Evolutionary conservation across 768 basidiomycete species (phyloP), one percentile per base, ranked within the genome.

Genomic region (Lentinula aciculospora): DNA sequence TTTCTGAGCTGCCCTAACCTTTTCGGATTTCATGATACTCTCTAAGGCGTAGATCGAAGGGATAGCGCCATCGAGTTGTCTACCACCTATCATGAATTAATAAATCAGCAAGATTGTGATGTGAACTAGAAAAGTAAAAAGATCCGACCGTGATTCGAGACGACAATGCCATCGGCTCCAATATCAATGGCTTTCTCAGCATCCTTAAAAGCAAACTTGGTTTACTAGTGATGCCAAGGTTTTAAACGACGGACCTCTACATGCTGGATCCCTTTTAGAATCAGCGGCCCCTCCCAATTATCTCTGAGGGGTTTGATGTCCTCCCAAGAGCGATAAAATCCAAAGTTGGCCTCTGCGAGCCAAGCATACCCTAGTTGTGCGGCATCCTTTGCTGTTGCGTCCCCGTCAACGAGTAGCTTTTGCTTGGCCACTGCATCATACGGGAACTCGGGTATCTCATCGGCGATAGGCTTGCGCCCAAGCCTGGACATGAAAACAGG

Each of bases 61-160:
- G 21, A 92, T 81, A 2, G 85, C 86, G 3, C 92, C 91, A 67
- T 95, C 92, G 5, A 89, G 72, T 65, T 89, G 87, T 21, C 88
- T 79, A 4, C 86, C 87, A 31, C 88, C 87, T 88, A 15, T 25
- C 2, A 25, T 13, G 17, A 27, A 19, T 25, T 19, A 36, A 21
- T 51, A 10, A 17, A 51, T n/a, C 19, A 19, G 27, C 15, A 13
- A 6, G 9, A 21, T 1, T n/a, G 19, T 32, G 10, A 15, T n/a
- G n/a, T n/a, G n/a, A 50, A 3, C 37, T 19, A 4, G 4, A 15
- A 34, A 21, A 42, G 36, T 21, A 50, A 3, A 8, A 3, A 13
- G 12, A 50, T n/a, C 57, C 19, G 19, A 86, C 87, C 88, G 61
- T 92, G 90, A 64, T 92, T 94, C 9, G 88, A 90, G 15, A 92